phyloP scores from a whole-genome alignment of 2,329 filamentous ascomycete genomes.

The Colletotrichum lini region DNA sequence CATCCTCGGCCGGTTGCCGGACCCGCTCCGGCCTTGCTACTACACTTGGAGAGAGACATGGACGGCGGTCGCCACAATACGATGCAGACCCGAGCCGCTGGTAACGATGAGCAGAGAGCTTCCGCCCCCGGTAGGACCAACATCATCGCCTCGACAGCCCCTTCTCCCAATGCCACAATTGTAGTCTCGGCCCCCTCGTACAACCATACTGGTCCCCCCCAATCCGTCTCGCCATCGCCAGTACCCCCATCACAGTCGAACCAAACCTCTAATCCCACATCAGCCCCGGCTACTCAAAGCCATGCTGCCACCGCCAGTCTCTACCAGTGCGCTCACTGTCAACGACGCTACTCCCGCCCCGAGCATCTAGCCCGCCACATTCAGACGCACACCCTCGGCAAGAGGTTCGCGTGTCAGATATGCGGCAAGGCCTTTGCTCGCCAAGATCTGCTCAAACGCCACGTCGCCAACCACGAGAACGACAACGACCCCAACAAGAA shows the following conservation, averaged over 20 bases:
- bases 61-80: conserved; percentile 7
- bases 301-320: conserved; percentile 49
- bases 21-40: conserved; percentile 39
- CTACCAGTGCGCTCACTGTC: conserved; percentile 67
- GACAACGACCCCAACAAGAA: conserved; percentile 61
- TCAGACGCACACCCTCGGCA: conserved; percentile 65
- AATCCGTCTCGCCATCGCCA: conserved; percentile 35
- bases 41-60: background rate
- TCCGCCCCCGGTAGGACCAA: conserved; percentile 14
- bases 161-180: conserved; percentile 29
- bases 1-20: conserved; percentile 35
- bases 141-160: conserved; percentile 11
- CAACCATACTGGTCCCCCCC: conserved; percentile 15
- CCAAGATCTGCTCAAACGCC: conserved; percentile 67
- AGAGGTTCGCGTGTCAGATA: conserved; percentile 64
- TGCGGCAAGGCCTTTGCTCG: conserved; percentile 69
- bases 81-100: conserved; percentile 16
- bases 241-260: conserved; percentile 8
- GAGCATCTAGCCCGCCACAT: conserved; percentile 69
- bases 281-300: conserved; percentile 35
- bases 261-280: conserved; percentile 21
- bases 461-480: conserved; percentile 66
- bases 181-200: conserved; percentile 28
- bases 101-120: conserved; percentile 26
- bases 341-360: conserved; percentile 65